phyloP scores from a whole-genome alignment of 768 basidiomycete genomes.

The Pulveroboletus sp. region DNA sequence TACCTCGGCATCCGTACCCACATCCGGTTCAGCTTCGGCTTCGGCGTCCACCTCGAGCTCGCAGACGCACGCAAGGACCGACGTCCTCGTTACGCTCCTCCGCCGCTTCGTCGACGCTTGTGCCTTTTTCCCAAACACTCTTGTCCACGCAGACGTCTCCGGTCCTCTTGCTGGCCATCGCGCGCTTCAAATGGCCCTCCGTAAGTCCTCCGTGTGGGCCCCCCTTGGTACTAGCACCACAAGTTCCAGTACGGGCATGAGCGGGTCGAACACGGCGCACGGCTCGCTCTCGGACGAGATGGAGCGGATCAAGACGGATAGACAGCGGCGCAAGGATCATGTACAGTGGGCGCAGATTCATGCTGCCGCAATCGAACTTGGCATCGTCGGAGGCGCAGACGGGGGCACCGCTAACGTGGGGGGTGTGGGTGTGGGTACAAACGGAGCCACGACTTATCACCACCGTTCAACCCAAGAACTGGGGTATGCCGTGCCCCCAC shows the following conservation, averaged over 20 bases:
- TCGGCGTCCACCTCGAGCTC: slow-evolving; percentile 21
- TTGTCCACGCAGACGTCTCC: slow-evolving; percentile 50
- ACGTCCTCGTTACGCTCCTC: slow-evolving; percentile 25
- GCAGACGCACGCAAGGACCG: slow-evolving; percentile 2
- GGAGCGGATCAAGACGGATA: slow-evolving; percentile 56
- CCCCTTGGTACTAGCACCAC: slow-evolving; percentile 19
- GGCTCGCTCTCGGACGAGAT: slow-evolving; percentile 52
- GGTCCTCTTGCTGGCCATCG: slow-evolving; percentile 54
- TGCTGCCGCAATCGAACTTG: slow-evolving; percentile 57
- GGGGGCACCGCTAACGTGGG: not conserved
- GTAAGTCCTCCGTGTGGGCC: slow-evolving; percentile 53
- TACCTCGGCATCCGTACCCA: slow-evolving; percentile 29
- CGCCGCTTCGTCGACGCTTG: slow-evolving; percentile 52
- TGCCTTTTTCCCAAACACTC: slow-evolving; percentile 41
- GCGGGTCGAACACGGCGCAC: not conserved
- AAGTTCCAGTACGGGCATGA: not conserved
- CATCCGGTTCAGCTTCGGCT: slow-evolving; percentile 32
- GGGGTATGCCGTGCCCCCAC: slow-evolving; percentile 33
- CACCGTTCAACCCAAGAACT: slow-evolving; percentile 35
- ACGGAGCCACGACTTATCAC: slow-evolving; percentile 22
- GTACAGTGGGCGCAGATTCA: slow-evolving; percentile 67
- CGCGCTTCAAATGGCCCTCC: slow-evolving; percentile 55
- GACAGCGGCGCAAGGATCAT: slow-evolving; percentile 58
- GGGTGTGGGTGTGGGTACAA: not conserved
- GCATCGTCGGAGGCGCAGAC: slow-evolving; percentile 33